phyloP scores from a whole-genome alignment of 306 rosid species.

The Sophora flavescens region DNA sequence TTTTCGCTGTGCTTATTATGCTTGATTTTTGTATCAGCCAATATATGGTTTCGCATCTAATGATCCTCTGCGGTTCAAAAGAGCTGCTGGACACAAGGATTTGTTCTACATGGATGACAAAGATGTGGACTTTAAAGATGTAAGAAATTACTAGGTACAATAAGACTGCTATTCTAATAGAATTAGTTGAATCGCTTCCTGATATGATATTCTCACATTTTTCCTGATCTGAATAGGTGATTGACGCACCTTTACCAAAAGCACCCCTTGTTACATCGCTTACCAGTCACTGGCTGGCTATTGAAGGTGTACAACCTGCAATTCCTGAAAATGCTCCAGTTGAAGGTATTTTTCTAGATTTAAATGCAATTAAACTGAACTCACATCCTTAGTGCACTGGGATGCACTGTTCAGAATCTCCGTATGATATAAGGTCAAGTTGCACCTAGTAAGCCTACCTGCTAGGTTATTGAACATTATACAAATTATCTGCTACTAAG shows the following conservation, averaged over 20 bases:
- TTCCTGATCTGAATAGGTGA: slow-evolving; percentile 57
- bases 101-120: slow-evolving; percentile 90
- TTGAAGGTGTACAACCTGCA: slow-evolving; percentile 96
- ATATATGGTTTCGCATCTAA: slow-evolving; percentile 80
- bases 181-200: slow-evolving; percentile 39
- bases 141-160: slow-evolving; percentile 57
- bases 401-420: neutral
- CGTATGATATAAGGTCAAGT: neutral
- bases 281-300: slow-evolving; percentile 84
- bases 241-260: slow-evolving; percentile 80
- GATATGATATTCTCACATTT: slow-evolving; percentile 30
- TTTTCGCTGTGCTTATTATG: slow-evolving; percentile 39
- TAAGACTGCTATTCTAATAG: slow-evolving; percentile 28
- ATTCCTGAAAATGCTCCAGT: slow-evolving; percentile 76
- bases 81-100: slow-evolving; percentile 90
- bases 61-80: slow-evolving; percentile 78
- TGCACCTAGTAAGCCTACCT: neutral
- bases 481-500: slow-evolving; percentile 20
- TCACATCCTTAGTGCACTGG: slow-evolving; percentile 29
- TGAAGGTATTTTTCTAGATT: slow-evolving; percentile 63
- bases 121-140: slow-evolving; percentile 91
- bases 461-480: slow-evolving; percentile 18
- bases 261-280: slow-evolving; percentile 82
- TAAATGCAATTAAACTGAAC: slow-evolving; percentile 31
- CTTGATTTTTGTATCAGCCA: slow-evolving; percentile 66